These are phyloP conservation scores for Lentinus tigrinus DNA, from an alignment of 768 basidiomycete genomes.

Conservation along the genomic window DNA sequence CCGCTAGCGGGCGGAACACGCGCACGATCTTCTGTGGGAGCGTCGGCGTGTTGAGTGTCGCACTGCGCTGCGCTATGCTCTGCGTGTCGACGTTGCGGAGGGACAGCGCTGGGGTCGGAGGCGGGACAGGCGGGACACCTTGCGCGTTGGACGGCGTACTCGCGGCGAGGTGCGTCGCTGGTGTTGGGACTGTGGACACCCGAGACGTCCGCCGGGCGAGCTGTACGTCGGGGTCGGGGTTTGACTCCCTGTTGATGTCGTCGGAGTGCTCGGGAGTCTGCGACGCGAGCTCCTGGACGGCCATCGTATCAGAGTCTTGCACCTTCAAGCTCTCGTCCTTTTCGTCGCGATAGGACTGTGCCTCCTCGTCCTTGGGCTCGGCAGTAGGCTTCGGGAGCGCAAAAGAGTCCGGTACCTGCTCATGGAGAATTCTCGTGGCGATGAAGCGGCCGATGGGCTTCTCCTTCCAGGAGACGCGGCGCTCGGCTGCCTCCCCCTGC, in stretches of 20 bases:
- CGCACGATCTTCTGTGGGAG: constrained; percentile 24
- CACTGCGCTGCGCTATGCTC: constrained; percentile 7
- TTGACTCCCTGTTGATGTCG: no score
- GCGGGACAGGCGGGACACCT: constrained; percentile 4
- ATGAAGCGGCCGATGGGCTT: constrained; percentile 31
- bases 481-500: constrained; percentile 32
- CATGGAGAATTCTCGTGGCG: constrained; percentile 17
- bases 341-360: neutral
- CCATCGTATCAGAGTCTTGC: neutral
- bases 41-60: neutral
- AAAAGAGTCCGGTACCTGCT: neutral
- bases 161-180: neutral
- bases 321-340: no score
- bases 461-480: constrained; percentile 28
- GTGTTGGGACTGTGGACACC: constrained; percentile 23
- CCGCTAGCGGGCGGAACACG: constrained; percentile 22
- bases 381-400: neutral
- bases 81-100: constrained; percentile 1
- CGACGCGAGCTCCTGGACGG: constrained; percentile 1
- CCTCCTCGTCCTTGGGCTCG: constrained; percentile 11
- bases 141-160: neutral
- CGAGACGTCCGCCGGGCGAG: constrained; percentile 27
- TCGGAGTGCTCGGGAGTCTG: neutral
- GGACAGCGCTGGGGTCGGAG: constrained; percentile 7
- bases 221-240: constrained; percentile 26